phyloP scores from a whole-genome alignment of 2,329 filamentous ascomycete genomes.

The Sporothrix sp. region DNA sequence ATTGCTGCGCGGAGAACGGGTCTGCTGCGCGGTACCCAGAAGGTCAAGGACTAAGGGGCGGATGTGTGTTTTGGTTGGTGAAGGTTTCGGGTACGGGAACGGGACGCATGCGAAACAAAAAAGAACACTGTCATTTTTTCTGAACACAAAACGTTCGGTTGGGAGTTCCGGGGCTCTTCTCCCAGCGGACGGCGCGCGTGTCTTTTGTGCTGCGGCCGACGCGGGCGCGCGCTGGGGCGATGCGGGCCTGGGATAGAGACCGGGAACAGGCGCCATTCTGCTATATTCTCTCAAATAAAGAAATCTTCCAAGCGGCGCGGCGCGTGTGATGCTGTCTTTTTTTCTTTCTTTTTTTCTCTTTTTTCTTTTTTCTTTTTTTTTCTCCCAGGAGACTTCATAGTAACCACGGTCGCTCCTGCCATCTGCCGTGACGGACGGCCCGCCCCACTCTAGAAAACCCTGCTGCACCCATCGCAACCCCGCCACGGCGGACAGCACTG shows the following conservation, averaged over 20 bases:
- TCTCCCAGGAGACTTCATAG: too few species aligned
- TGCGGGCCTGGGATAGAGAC: background rate
- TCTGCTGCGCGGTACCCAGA: slow-evolving; percentile 99
- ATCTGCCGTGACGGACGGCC: slow-evolving; percentile 29
- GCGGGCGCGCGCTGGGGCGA: background rate
- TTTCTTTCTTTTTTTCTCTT: too few species aligned
- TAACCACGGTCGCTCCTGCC: background rate
- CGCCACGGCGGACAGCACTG: slow-evolving; percentile 5
- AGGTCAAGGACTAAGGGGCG: slow-evolving; percentile 86
- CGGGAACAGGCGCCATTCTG: slow-evolving; percentile 9
- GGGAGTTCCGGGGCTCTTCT: slow-evolving; percentile 3
- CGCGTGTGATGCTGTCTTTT: background rate
- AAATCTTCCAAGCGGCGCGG: background rate
- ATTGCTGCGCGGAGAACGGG: slow-evolving; percentile 99
- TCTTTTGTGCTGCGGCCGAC: background rate
- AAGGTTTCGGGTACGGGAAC: background rate
- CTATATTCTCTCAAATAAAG: slow-evolving; percentile 6
- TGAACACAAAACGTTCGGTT: background rate
- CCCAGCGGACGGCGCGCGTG: slow-evolving; percentile 2
- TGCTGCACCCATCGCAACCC: slow-evolving; percentile 14
- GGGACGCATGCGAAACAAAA: background rate
- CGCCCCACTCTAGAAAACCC: slow-evolving; percentile 17
- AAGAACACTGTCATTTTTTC: slow-evolving; percentile 10
- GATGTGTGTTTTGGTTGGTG: slow-evolving; percentile 17
- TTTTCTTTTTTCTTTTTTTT: too few species aligned